phyloP scores from a whole-genome alignment of 208 protist genomes.

The Trypanosoma conorhini region DNA sequence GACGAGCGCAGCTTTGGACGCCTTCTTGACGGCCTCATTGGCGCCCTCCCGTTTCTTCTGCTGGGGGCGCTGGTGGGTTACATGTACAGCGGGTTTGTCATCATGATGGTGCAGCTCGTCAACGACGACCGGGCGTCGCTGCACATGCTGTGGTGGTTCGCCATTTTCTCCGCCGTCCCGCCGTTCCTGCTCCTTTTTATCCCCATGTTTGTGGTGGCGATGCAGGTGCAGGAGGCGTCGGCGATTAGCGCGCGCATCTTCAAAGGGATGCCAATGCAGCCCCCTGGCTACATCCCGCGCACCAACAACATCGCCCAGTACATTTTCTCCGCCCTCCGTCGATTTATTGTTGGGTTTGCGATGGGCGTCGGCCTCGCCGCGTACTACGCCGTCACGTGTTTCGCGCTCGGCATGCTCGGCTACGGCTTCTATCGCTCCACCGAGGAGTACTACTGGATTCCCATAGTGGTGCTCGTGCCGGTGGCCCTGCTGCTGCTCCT shows the following conservation, averaged over 20 bases:
- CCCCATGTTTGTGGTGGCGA: slow-evolving; percentile 17
- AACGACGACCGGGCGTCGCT: background rate
- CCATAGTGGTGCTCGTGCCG: slow-evolving; percentile 10
- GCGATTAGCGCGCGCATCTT: slow-evolving; percentile 6
- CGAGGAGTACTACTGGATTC: slow-evolving; percentile 14
- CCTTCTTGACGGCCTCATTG: slow-evolving; percentile 15
- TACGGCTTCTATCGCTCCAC: slow-evolving; percentile 17
- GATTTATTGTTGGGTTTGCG: slow-evolving; percentile 15
- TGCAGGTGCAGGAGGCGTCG: slow-evolving; percentile 19
- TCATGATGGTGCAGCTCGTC: slow-evolving; percentile 17
- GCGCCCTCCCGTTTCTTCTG: slow-evolving; percentile 8
- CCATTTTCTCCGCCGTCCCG: slow-evolving; percentile 14
- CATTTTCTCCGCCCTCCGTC: slow-evolving; percentile 13
- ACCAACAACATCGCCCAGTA: slow-evolving; percentile 6
- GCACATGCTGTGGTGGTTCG: slow-evolving; percentile 10
- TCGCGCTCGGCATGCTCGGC: slow-evolving; percentile 1
- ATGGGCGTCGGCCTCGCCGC: slow-evolving; percentile 14
- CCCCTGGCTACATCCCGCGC: slow-evolving; percentile 5
- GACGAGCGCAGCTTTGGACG: slow-evolving; percentile 11
- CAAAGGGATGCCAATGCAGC: background rate
- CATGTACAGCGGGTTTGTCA: slow-evolving; percentile 11
- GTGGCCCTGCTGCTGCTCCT: background rate
- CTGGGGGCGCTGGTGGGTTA: slow-evolving; percentile 19
- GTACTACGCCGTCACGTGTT: slow-evolving; percentile 19
- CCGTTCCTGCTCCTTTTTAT: slow-evolving; percentile 22